phyloP scores from a whole-genome alignment of 768 basidiomycete species.

The Lentinula boryana region DNA sequence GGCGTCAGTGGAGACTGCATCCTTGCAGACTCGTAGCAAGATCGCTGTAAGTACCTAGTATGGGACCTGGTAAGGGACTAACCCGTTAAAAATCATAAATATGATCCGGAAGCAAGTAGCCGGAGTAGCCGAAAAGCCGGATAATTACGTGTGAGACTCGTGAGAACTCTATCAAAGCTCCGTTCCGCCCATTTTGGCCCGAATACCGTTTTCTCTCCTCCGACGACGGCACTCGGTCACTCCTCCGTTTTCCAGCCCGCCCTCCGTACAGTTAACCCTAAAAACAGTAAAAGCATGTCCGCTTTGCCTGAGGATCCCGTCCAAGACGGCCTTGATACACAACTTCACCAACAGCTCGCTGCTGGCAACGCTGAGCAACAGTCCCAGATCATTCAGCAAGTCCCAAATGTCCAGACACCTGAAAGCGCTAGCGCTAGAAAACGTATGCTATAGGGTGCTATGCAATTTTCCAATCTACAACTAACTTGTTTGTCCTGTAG shows the following conservation, averaged over 20 bases:
- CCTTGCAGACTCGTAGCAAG: not conserved
- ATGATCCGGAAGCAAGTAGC: not conserved
- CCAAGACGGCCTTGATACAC: not conserved
- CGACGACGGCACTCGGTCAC: not conserved
- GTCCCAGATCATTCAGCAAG: constrained; percentile 27
- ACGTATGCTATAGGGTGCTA: constrained; percentile 37
- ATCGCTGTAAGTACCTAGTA: not conserved
- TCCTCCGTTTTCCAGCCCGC: not conserved
- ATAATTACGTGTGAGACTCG: not conserved
- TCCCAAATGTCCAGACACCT: constrained; percentile 20
- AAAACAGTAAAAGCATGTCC: constrained; percentile 3
- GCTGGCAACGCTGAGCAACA: constrained; percentile 20
- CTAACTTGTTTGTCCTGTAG: constrained; percentile 26
- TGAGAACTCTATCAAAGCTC: not conserved
- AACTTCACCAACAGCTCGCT: constrained; percentile 4
- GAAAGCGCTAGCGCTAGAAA: constrained; percentile 38
- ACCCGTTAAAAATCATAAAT: not conserved
- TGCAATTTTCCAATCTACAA: not conserved
- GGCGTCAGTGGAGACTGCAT: constrained; percentile 1
- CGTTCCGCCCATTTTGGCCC: not conserved
- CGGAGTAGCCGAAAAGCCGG: not conserved
- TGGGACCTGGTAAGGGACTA: not conserved
- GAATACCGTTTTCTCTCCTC: not conserved
- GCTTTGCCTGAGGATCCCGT: constrained; percentile 1
- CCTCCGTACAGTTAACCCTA: not conserved